Percentiles rank a stretch among this genome's conserved stretches.
These are phyloP conservation scores for Kernera saxatilis DNA, from an alignment of 345 rosid species.

Conservation along the genomic window DNA sequence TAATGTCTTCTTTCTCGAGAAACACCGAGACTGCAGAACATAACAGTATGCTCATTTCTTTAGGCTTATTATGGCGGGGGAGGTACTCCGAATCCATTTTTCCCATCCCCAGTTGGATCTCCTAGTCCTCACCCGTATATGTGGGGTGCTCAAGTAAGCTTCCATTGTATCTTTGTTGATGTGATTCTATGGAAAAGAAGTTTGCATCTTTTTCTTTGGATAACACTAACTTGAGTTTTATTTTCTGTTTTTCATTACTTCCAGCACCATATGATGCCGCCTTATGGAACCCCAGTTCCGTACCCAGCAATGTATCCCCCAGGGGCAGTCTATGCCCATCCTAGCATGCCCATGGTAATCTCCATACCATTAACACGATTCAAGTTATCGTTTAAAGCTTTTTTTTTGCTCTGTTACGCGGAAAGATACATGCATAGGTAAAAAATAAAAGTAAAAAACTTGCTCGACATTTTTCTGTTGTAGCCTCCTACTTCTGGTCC, in stretches of 20 bases:
- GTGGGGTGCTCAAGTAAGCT: conserved; percentile 87
- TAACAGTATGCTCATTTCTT: conserved; percentile 17
- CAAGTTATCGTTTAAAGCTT: not conserved
- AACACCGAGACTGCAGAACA: not conserved
- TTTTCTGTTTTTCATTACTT: conserved; percentile 10
- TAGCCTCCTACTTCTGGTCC: conserved; percentile 57
- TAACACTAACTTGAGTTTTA: not conserved
- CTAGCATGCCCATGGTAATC: conserved; percentile 68
- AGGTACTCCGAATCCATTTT: conserved; percentile 77
- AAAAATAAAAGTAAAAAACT: not conserved
- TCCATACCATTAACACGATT: not conserved
- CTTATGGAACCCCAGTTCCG: conserved; percentile 92
- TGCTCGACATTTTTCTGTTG: not conserved
- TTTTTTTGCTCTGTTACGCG: not conserved
- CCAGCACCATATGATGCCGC: conserved; percentile 89
- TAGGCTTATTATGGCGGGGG: conserved; percentile 95
- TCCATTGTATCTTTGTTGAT: not conserved
- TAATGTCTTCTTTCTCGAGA: conserved; percentile 4
- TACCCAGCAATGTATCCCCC: conserved; percentile 90
- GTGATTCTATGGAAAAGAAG: not conserved
- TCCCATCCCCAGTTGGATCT: conserved; percentile 79
- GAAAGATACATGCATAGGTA: not conserved
- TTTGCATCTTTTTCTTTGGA: not conserved
- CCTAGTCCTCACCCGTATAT: conserved; percentile 85
- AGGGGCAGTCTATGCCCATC: conserved; percentile 87